Conservation (phyloP, 331 rosid species). For the Telfairia occidentalis region DNA sequence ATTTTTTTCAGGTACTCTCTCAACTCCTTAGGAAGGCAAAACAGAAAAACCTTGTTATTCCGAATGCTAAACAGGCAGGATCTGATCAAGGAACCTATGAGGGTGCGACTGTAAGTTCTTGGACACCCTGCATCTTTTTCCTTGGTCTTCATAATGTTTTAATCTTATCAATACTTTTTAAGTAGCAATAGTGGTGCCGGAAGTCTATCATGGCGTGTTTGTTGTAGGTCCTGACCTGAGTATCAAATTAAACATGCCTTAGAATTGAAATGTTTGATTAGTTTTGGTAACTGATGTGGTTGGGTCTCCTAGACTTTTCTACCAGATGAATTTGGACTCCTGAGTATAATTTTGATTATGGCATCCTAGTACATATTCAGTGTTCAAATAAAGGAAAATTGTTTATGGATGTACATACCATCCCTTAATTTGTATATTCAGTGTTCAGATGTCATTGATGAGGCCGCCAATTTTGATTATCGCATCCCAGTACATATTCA, state of each 20-base stretch:
- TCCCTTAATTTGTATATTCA: too few relatives aligned
- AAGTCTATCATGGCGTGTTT: neutral
- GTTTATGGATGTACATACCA: neutral
- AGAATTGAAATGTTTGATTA: neutral
- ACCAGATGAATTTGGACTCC: neutral
- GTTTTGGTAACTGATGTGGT: neutral
- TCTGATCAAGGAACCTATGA: constrained; percentile 96
- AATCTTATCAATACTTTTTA: neutral
- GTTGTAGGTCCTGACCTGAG: neutral
- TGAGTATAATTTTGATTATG: neutral
- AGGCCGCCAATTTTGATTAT: neutral
- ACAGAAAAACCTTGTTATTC: constrained; percentile 76
- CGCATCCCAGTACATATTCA: neutral
- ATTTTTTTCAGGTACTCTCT: constrained; percentile 64
- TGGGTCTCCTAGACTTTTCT: neutral
- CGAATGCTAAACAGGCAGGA: constrained; percentile 80
- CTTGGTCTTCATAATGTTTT: neutral
- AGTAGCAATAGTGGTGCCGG: neutral
- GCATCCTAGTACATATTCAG: neutral
- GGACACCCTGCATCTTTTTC: neutral
- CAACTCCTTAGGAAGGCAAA: constrained; percentile 99
- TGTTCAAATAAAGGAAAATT: neutral
- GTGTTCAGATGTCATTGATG: too few relatives aligned
- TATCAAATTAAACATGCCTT: neutral
- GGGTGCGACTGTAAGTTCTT: constrained; percentile 91